These are phyloP conservation scores for Talaromyces stipitatus DNA, from an alignment of 495 filamentous ascomycete genomes.

Conservation along the genomic window DNA sequence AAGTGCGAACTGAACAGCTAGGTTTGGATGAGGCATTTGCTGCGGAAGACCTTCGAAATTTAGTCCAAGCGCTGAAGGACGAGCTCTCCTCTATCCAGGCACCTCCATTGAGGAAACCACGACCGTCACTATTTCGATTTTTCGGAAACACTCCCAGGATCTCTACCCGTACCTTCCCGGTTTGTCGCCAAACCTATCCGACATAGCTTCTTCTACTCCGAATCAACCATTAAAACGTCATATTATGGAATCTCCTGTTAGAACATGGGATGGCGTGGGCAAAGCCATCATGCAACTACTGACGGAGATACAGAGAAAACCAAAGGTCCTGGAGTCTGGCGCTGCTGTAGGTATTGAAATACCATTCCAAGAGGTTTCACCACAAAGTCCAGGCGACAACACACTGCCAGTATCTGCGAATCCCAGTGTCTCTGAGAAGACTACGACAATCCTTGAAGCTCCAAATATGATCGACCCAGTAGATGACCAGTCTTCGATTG, in stretches of 20 bases:
- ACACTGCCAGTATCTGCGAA: background rate
- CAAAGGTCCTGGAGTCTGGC: conserved; percentile 25
- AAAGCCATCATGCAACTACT: conserved; percentile 49
- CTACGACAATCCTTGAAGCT: background rate
- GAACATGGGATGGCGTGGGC: conserved; percentile 47
- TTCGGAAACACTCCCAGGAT: conserved; percentile 59
- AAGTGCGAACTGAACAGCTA: conserved; percentile 63
- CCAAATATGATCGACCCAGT: conserved; percentile 12
- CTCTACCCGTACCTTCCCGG: conserved; percentile 70
- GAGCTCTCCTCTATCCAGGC: conserved; percentile 61
- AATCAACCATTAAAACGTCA: conserved; percentile 16
- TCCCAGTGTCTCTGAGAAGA: background rate
- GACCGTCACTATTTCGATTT: conserved; percentile 53
- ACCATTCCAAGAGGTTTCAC: conserved; percentile 15
- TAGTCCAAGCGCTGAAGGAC: conserved; percentile 64
- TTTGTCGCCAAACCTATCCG: conserved; percentile 17
- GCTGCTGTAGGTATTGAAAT: conserved; percentile 30
- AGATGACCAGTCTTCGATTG: conserved; percentile 34
- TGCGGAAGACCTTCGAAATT: conserved; percentile 63
- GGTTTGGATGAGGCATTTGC: conserved; percentile 83
- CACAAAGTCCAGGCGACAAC: conserved; percentile 8
- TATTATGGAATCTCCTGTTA: conserved; percentile 22
- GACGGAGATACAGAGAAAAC: conserved; percentile 31
- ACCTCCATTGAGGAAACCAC: conserved; percentile 53
- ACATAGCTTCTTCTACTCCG: conserved; percentile 23